Percentiles rank a stretch among this genome's conserved stretches.
These are phyloP conservation scores for Orbilia oligospora DNA, from an alignment of 2,329 filamentous ascomycete species.

Conservation along the genomic window DNA sequence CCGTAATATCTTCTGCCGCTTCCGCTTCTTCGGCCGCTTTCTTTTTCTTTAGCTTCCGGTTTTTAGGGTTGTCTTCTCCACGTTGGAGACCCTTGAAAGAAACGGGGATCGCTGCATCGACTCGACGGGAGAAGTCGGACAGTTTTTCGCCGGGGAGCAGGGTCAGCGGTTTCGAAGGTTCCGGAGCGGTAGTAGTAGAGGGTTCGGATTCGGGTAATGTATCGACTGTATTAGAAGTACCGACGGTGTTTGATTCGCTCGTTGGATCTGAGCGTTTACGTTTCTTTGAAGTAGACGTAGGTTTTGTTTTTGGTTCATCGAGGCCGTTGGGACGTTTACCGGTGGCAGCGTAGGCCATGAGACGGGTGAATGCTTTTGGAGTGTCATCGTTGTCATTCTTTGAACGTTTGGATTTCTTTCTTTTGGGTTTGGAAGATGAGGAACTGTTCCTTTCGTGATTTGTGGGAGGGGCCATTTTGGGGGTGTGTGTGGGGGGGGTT, in stretches of 20 bases:
- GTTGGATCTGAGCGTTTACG: constrained; percentile 67
- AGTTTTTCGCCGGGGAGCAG: constrained; percentile 85
- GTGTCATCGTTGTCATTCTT: constrained; percentile 78
- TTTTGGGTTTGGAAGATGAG: constrained; percentile 16
- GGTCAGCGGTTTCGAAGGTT: constrained; percentile 14
- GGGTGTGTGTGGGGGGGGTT: neutral
- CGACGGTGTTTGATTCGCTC: neutral
- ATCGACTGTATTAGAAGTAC: neutral
- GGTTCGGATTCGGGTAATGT: constrained; percentile 45
- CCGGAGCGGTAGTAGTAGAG: neutral
- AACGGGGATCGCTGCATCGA: constrained; percentile 86
- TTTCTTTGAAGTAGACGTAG: constrained; percentile 68
- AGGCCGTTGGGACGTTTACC: constrained; percentile 76
- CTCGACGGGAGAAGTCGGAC: constrained; percentile 83
- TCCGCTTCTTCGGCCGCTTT: constrained; percentile 25
- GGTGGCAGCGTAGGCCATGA: constrained; percentile 82
- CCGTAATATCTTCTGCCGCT: constrained; percentile 30
- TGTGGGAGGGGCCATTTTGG: constrained; percentile 35
- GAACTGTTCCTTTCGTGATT: constrained; percentile 51
- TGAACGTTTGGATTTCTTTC: constrained; percentile 22
- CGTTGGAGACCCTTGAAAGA: constrained; percentile 72
- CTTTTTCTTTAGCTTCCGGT: constrained; percentile 67
- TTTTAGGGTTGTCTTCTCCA: constrained; percentile 65
- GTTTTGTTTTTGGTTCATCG: constrained; percentile 74
- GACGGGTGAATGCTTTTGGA: constrained; percentile 85